Conservation (phyloP, 495 filamentous ascomycete species). For the Chaetomium tenue region DNA sequence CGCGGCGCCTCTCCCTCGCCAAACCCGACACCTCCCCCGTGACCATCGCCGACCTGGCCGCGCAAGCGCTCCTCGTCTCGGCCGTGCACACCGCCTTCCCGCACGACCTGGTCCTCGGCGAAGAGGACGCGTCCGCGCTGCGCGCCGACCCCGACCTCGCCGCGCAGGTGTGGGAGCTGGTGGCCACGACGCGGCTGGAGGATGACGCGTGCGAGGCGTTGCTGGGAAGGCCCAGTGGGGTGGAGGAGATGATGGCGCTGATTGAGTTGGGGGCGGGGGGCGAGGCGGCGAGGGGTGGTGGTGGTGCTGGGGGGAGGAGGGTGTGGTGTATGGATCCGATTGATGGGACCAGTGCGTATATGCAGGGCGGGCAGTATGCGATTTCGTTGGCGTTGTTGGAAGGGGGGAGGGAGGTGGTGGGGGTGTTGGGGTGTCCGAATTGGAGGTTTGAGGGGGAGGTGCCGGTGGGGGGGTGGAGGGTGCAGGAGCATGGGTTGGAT, state of each 20-base stretch:
- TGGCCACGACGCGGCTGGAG: conserved; percentile 40
- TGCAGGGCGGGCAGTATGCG: conserved; percentile 58
- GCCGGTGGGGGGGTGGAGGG: conserved; percentile 17
- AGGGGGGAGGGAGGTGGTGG: conserved; percentile 53
- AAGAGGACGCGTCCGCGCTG: conserved; percentile 52
- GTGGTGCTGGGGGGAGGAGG: conserved; percentile 37
- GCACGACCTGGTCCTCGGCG: conserved; percentile 51
- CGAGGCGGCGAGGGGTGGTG: too few species aligned
- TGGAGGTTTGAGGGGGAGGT: conserved; percentile 32
- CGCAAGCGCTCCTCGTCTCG: conserved; percentile 55
- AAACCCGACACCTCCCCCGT: conserved; percentile 55
- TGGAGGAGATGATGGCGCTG: conserved; percentile 52
- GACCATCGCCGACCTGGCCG: conserved; percentile 57
- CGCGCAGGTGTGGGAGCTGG: conserved; percentile 51
- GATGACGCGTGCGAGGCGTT: conserved; percentile 41
- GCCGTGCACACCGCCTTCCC: conserved; percentile 53
- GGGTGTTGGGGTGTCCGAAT: conserved; percentile 60
- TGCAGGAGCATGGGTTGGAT: conserved; percentile 53
- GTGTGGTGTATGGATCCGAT: conserved; percentile 62
- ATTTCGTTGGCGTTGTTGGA: conserved; percentile 55
- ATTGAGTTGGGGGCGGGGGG: conserved; percentile 53
- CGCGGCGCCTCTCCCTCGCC: conserved; percentile 35
- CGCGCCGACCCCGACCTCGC: conserved; percentile 46
- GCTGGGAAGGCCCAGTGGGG: conserved; percentile 39
- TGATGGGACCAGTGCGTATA: conserved; percentile 59